Evolutionary conservation across 305 asterid genomes (phyloP).

Genomic region (Solanum hybrid): DNA sequence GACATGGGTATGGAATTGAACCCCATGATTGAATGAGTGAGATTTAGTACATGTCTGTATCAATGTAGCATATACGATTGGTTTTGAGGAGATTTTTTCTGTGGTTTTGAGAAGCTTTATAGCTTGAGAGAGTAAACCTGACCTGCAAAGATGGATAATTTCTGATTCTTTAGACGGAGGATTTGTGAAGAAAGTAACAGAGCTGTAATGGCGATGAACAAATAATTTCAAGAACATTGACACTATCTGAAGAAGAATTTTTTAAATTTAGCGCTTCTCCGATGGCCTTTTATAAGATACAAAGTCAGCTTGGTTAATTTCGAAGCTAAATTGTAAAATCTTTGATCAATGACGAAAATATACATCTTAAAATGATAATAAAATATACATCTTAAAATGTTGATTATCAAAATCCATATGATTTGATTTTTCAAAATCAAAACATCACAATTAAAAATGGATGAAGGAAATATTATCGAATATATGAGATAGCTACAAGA

Average conservation of each 20-base stretch:
- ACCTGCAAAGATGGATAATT: conserved; percentile 45
- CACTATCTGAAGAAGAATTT: neutral
- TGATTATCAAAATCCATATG: neutral
- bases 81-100: conserved; percentile 22
- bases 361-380: neutral
- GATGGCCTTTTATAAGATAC: neutral
- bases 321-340: neutral
- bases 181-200: conserved; percentile 13
- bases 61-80: conserved; percentile 45
- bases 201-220: conserved; percentile 36
- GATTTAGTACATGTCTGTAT: conserved; percentile 49
- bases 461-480: no score
- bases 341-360: no score
- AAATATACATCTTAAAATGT: neutral
- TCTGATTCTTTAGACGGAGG: conserved; percentile 15
- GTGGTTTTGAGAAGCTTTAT: conserved; percentile 36
- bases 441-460: neutral
- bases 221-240: conserved; percentile 31
- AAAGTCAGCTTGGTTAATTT: neutral
- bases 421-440: neutral
- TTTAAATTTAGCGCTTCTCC: neutral
- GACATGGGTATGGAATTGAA: conserved; percentile 67
- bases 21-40: conserved; percentile 34
- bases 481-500: neutral
- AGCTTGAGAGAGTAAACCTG: conserved; percentile 36